These are phyloP conservation scores for Phialemoniopsis sp. DNA, from an alignment of 2,329 filamentous ascomycete genomes.

Conservation along the genomic window DNA sequence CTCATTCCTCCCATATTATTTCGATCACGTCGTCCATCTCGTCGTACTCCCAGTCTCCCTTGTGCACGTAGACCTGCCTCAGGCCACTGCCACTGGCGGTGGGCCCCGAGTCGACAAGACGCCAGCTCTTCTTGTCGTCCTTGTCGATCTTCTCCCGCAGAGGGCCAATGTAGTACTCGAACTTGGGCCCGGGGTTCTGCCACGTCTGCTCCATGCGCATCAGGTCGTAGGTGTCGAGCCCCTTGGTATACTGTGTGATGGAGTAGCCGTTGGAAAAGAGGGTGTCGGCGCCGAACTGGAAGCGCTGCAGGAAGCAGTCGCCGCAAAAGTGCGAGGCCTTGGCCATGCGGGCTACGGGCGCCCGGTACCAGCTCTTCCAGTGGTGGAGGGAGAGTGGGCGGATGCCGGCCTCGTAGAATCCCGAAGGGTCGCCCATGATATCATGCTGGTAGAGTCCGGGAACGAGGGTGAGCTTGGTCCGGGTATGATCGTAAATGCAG, in stretches of 20 bases:
- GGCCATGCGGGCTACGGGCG: conserved; percentile 45
- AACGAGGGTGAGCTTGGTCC: conserved; percentile 49
- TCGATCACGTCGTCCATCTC: conserved; percentile 44
- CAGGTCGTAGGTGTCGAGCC: conserved; percentile 34
- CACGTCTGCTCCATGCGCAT: conserved; percentile 51
- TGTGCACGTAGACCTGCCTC: conserved; percentile 51
- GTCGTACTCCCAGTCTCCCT: conserved; percentile 29
- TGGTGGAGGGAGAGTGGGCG: conserved; percentile 56
- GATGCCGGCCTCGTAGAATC: conserved; percentile 56
- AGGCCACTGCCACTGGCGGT: conserved; percentile 32
- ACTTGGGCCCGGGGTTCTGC: conserved; percentile 39
- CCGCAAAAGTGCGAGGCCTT: conserved; percentile 48
- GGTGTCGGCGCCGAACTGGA: conserved; percentile 38
- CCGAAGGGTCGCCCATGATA: conserved; percentile 47
- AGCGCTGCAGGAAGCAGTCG: conserved; percentile 54
- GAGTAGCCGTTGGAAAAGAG: conserved; percentile 58
- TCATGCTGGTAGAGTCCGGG: conserved; percentile 55
- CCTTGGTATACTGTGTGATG: conserved; percentile 39
- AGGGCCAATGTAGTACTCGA: conserved; percentile 50
- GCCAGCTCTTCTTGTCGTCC: conserved; percentile 47
- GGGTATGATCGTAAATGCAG: conserved; percentile 52
- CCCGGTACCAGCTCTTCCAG: conserved; percentile 58
- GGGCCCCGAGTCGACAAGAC: conserved; percentile 37
- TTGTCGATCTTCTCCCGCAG: conserved; percentile 30
- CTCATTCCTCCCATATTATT: conserved; percentile 35